Conservation (phyloP, 2,329 filamentous ascomycete species). For the Alternaria arborescens region DNA sequence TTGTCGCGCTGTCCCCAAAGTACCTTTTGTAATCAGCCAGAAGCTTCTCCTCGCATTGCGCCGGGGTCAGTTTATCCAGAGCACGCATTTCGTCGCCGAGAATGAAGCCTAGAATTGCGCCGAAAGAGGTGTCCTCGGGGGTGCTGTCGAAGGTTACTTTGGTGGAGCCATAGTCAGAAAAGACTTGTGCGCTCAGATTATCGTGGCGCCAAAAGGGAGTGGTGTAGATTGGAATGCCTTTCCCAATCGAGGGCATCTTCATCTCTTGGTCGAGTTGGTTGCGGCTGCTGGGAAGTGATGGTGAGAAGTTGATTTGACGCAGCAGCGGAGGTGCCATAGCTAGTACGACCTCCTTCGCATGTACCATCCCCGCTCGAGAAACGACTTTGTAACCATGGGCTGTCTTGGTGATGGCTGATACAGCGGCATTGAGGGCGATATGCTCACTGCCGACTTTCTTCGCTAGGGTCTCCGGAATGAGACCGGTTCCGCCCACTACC, state of each 20-base stretch:
- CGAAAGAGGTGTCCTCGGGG: slow-evolving; percentile 24
- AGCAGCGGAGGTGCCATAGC: slow-evolving; percentile 60
- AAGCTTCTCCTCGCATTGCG: slow-evolving; percentile 12
- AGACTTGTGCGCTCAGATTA: slow-evolving; percentile 53
- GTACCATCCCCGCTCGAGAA: slow-evolving; percentile 36
- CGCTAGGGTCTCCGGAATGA: slow-evolving; percentile 29
- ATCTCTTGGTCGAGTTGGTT: slow-evolving; percentile 47
- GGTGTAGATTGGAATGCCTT: slow-evolving; percentile 59
- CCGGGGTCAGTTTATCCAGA: slow-evolving; percentile 13
- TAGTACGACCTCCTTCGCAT: slow-evolving; percentile 58
- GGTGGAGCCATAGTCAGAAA: slow-evolving; percentile 23
- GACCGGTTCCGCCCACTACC: slow-evolving; percentile 31
- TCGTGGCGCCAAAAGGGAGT: slow-evolving; percentile 59
- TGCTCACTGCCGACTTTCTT: slow-evolving; percentile 23
- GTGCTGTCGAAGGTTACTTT: slow-evolving; percentile 31
- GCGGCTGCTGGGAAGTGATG: slow-evolving; percentile 56
- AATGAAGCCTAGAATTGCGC: slow-evolving; percentile 35
- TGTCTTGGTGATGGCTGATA: slow-evolving; percentile 23
- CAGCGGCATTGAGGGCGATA: slow-evolving; percentile 29
- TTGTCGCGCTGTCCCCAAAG: slow-evolving; percentile 19
- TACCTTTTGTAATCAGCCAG: slow-evolving; percentile 25
- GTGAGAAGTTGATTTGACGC: slow-evolving; percentile 58
- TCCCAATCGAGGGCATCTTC: slow-evolving; percentile 60
- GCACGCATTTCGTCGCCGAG: slow-evolving; percentile 30
- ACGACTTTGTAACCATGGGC: slow-evolving; percentile 19